Base-by-base conservation (phyloP, 352 stramenopile genomes). In the Pythium rishiriense region DNA sequence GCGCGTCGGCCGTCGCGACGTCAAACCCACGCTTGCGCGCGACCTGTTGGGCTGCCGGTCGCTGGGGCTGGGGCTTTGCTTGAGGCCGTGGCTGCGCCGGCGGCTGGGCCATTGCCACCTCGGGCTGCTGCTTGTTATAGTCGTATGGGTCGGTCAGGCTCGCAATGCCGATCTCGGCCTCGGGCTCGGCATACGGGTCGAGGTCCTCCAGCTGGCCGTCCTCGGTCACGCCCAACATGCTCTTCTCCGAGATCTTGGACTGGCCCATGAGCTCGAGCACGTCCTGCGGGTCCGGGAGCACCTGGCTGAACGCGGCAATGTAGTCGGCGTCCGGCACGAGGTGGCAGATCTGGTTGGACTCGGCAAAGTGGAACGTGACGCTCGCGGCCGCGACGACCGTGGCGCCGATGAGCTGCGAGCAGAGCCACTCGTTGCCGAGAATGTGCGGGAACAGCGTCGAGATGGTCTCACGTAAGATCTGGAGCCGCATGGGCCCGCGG, bases 401-500 rank as follows among this genome's bases (percentile, higher is more conserved):
- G 24, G 76, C 66, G 0, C 75, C 75, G 0, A 83, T 66, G 14
- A 83, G 68, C 7, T 69, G 65, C 22, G 68, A 49, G 29, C 79
- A 56, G 59, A 84, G 54, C 26, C 55, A 62, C 41, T 79, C 65
- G 43, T 81, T 66, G 46, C 70, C 62, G 24, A 84, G 41, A 41
- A 81, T 39, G 28, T 81, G 73, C 9, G 75, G 75, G 48, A 81
- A 79, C 21, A 84, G 61, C 29, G 63, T 71, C 17, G 65, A 64
- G 37, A 84, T 74, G 22, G 75, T 84, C 37, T 71, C 75, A 8
- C 65, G 62, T 17, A 81, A 60, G 46, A 84, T 79, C 62, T 81
- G 73, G 41, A 84, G 74, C 35, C 51, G 60, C 41, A 80, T 43
- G 8, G 51, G 53, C 4, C 67, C 70, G 12, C 48, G 59, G 26